Conservation (phyloP, 331 rosid genomes). For the Ulmus americana region DNA sequence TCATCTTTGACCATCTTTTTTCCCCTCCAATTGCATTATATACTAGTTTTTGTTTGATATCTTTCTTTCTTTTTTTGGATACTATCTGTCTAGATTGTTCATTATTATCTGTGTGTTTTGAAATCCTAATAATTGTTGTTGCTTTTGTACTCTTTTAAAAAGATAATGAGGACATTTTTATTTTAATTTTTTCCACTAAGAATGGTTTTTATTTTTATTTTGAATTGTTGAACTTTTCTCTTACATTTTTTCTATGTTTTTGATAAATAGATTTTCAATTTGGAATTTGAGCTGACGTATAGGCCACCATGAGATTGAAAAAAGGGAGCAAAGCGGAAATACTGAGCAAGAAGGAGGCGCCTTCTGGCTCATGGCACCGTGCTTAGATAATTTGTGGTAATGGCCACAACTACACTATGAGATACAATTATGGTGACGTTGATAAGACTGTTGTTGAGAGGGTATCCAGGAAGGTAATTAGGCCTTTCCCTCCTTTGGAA, state of each 20-base stretch:
- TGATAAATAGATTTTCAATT: constrained; percentile 27
- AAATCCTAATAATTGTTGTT: constrained; percentile 5
- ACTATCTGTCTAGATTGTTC: not conserved
- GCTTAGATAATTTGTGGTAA: constrained; percentile 71
- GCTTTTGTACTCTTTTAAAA: constrained; percentile 2
- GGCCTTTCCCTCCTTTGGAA: constrained; percentile 77
- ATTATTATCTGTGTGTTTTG: not conserved
- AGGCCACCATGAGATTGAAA: constrained; percentile 62
- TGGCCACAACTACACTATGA: constrained; percentile 58
- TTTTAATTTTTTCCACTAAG: not conserved
- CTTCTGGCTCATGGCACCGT: constrained; percentile 77
- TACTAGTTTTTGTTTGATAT: not conserved
- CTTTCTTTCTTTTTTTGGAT: constrained; percentile 3
- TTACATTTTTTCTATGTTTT: constrained; percentile 19
- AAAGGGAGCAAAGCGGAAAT: constrained; percentile 77
- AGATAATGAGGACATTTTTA: not conserved
- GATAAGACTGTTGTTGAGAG: constrained; percentile 43
- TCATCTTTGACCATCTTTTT: not conserved
- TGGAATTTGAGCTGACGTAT: constrained; percentile 11
- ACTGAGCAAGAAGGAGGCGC: constrained; percentile 61
- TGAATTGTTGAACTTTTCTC: constrained; percentile 16
- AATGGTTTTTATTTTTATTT: not conserved
- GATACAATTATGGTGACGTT: constrained; percentile 46
- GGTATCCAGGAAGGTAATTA: constrained; percentile 53
- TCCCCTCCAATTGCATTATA: not conserved